Base-by-base conservation (phyloP, 2,329 filamentous ascomycete genomes). In the Talaromyces sp. region DNA sequence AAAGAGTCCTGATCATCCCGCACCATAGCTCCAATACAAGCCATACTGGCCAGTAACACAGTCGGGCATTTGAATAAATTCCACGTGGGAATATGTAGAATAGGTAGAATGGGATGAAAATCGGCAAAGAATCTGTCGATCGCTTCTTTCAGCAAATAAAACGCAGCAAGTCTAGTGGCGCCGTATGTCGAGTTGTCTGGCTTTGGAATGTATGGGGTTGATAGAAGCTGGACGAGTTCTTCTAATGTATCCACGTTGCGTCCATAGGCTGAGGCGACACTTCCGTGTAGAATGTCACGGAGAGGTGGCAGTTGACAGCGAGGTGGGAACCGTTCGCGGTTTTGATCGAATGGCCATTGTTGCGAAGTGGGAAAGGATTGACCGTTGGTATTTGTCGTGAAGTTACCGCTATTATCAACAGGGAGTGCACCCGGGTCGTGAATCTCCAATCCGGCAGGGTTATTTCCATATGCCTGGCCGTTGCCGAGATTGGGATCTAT, bases 21-120 rank as follows among this genome's bases (percentile, higher is more conserved):
- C 29, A 63, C 25, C 61, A 63, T 63, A 2, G 61, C 61, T 4
- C 61, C 61, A 25, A 63, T 63, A 2, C 61, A 63, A 34, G 61
- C 61, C 61, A 63, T 63, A 45, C 61, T 63, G 19, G 49, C 38
- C 17, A 63, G 25, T 11, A 63, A 25, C 5, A 63, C 61, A n/a
- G 61, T 45, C 7, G 61, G 51, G 34, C 38, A 63, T 25, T 43
- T 63, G 13, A 54, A 63, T 38, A 63, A 25, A n/a, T 36, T 58
- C 15, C 53, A 43, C 4, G 61, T 63, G 2, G 61, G 51, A 3
- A 58, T 22, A 11, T 63, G 61, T 7, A 63, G 13, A 13, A 54
- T 58, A 10, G 61, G 53, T 6, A 64, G 40, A 27, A 64, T 56
- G 11, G 51, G 53, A 36, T 64, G 53, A n/a, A 64, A 64, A 15